Evolutionary conservation across 192 early-diverging fungal genomes (phyloP), one percentile per base, ranked within the genome.

Genomic region (Coemansia reversa): DNA sequence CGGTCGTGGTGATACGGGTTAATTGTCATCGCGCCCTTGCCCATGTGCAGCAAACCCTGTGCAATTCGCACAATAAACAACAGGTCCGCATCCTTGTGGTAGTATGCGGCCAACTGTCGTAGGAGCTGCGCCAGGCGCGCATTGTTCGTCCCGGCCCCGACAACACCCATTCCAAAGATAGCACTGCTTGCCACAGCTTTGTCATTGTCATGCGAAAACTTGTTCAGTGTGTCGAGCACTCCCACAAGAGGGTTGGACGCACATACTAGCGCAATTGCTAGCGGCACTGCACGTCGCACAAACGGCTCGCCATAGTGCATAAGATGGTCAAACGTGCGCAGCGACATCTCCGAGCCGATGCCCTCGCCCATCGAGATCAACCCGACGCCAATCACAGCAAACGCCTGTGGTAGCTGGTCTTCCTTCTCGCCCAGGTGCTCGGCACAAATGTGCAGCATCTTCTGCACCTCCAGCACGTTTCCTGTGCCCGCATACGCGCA

Each of bases 161-260:
- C 92, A 55, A 98, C 77, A 58, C 97, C 97, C 96, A 99, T 97
- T 24, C 96, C 95, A 83, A 99, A 96, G 50, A 98, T 93, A 14
- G 97, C 96, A 76, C 92, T 97, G 28, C 91, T 80, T 7, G 97
- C 92, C 39, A 99, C 96, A 30, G 96, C 91, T 45, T 85, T 78
- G 79, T 99, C 97, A 62, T 94, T 94, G 85, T 99, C 97, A 82
- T 99, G 97, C 39, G 97, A 99, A 75, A 94, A 95, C 82, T 98
- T 98, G 84, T 91, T 94, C 51, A 99, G 86, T 16, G 93, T 92
- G 63, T 99, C 97, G 8, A 99, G 81, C 32, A 99, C 91, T 49
- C 88, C 83, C 11, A 97, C 89, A 12, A 92, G 75, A 57, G 97
- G 97, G 77, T 99, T 98, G 7, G 96, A 98, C 20, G 94, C 93